A percentile compares a stretch with the other conserved stretches of the same genome.
Conservation (phyloP, 2,329 filamentous ascomycete species). For the Coniochaeta sp. region DNA sequence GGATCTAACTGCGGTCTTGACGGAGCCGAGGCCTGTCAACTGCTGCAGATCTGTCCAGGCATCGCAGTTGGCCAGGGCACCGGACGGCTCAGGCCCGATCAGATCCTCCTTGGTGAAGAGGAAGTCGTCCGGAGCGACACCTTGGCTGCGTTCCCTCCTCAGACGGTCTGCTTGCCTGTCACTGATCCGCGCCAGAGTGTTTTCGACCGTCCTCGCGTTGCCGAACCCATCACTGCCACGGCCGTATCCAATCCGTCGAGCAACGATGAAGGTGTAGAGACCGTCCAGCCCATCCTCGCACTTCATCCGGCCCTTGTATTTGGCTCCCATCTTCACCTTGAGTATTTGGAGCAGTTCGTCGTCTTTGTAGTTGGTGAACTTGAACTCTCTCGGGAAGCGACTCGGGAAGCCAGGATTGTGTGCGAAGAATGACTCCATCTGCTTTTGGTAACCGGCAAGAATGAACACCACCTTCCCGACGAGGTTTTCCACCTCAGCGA, state of each 20-base stretch:
- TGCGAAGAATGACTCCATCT: constrained; percentile 71
- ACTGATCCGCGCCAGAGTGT: constrained; percentile 45
- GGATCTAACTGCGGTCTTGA: constrained; percentile 54
- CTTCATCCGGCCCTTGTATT: constrained; percentile 48
- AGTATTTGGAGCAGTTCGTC: constrained; percentile 58
- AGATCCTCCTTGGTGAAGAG: constrained; percentile 60
- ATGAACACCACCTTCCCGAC: constrained; percentile 65
- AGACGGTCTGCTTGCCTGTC: constrained; percentile 55
- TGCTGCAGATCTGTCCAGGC: constrained; percentile 52
- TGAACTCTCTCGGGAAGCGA: constrained; percentile 58
- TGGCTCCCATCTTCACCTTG: constrained; percentile 41
- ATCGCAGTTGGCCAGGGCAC: constrained; percentile 39
- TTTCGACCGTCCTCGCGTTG: constrained; percentile 65
- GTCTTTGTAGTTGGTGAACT: constrained; percentile 65
- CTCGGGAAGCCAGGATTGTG: constrained; percentile 68
- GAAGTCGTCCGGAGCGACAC: constrained; percentile 44
- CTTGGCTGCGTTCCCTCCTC: constrained; percentile 32
- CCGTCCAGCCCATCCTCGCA: constrained; percentile 52
- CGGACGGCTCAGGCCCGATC: constrained; percentile 59
- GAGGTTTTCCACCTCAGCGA: constrained; percentile 67
- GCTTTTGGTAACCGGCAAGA: constrained; percentile 63
- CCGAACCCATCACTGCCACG: constrained; percentile 63
- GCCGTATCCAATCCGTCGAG: constrained; percentile 52
- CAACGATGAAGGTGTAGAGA: constrained; percentile 56
- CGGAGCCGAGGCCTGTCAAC: constrained; percentile 51